Percentiles rank a stretch among this genome's conserved stretches.
These are phyloP conservation scores for Kurtzmaniella cleridarum DNA, from an alignment of 805 yeast species.

Conservation along the genomic window DNA sequence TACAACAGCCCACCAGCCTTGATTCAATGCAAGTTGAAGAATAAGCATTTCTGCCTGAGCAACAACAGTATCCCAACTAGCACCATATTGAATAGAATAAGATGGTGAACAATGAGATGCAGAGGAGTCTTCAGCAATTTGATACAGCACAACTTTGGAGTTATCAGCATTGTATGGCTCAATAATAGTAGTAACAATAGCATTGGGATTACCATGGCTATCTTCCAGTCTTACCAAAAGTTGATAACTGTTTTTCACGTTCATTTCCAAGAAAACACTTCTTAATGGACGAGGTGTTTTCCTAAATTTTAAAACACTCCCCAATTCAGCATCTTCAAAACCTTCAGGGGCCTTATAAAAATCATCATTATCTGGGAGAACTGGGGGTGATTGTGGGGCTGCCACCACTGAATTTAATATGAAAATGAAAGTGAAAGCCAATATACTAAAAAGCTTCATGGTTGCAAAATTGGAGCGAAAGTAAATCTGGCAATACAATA, in stretches of 20 bases:
- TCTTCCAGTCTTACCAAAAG: conserved; percentile 9
- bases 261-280: conserved; percentile 5
- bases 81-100: conserved; percentile 12
- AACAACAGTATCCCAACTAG: conserved; percentile 6
- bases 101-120: conserved; percentile 17
- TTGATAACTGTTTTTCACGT: conserved; percentile 9
- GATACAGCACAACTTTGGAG: conserved; percentile 15
- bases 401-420: neutral
- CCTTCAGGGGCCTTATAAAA: conserved; percentile 13
- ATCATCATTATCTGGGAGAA: conserved; percentile 7
- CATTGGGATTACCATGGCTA: conserved; percentile 11
- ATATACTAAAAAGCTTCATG: too few relatives aligned
- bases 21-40: conserved; percentile 10
- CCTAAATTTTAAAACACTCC: conserved; percentile 11
- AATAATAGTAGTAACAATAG: conserved; percentile 13
- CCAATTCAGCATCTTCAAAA: conserved; percentile 8
- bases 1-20: conserved; percentile 20
- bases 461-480: too few relatives aligned
- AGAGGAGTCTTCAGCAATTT: conserved; percentile 16
- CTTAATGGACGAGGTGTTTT: conserved; percentile 9
- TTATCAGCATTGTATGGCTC: conserved; percentile 19
- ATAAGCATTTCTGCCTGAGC: conserved; percentile 12
- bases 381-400: neutral
- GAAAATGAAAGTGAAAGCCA: neutral
- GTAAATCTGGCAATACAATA: too few relatives aligned